Evolutionary conservation across 768 basidiomycete genomes (phyloP), one percentile per base, ranked within the genome.

Genomic region (Boletus edulis): DNA sequence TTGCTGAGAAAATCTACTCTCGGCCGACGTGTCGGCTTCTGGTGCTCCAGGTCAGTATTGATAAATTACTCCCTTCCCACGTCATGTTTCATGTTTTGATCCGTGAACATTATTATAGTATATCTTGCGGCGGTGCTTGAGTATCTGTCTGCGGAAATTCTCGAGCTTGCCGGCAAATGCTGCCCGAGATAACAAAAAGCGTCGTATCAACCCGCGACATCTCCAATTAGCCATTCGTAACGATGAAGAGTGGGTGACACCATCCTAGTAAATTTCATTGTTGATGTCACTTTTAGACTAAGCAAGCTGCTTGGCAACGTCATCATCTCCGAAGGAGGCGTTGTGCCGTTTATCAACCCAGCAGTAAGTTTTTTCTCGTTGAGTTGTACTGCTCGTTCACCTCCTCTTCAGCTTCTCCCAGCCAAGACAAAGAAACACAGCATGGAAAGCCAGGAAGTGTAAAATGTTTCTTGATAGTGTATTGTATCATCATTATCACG

Each of bases 311-410:
- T 90, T 42, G 87, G 86, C 24, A 78, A 86, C 61, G 94, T 96
- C 59, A 85, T 94, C 73, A 95, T 96, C 76, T 94, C 92, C 34
- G 92, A 96, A 72, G 94, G 94, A 75, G 94, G 94, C 81, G 91
- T 94, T 54, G 87, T 93, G 18, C 91, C 91, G 55, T 82, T 82
- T 68, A 96, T 96, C 69, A 79, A 83, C 64, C 76, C 82, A 46
- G 85, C 83, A 55, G 78, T 81, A 57, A 43, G 67, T 54, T 20
- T 31, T 17, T 4, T 24, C 5, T 35, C 3, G 34, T 31, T 11
- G 20, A 4, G 14, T 27, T 20, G 34, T 18, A 7, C 17, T 35
- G 4, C 2, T 35, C n/a, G 12, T 39, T 61, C 50, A 57, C 12
- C 5, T 1, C 8, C 15, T 20, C 10, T 24, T 24, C 13, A 70